These are phyloP conservation scores for Pichia sp. DNA, from an alignment of 1,139 yeast species.

Conservation along the genomic window DNA sequence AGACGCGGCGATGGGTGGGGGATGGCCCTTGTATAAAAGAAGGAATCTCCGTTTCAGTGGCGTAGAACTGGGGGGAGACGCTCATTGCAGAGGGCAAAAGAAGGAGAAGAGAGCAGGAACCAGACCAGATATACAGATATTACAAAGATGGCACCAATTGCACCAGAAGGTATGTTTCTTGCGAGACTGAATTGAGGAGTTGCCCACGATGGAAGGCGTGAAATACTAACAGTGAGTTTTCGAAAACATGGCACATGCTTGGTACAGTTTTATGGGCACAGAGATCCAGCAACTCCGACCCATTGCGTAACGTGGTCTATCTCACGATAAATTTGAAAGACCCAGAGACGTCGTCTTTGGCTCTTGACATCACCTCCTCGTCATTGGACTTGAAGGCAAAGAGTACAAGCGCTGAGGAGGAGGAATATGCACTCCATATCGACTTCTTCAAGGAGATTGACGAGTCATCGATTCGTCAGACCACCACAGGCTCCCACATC, in stretches of 20 bases:
- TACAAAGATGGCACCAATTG: constrained; percentile 20
- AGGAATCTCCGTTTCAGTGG: background rate
- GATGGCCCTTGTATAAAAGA: background rate
- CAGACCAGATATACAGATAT: background rate
- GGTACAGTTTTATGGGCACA: constrained; percentile 84
- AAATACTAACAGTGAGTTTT: background rate
- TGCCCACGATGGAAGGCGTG: background rate
- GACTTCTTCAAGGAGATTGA: constrained; percentile 74
- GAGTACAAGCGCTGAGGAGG: constrained; percentile 48
- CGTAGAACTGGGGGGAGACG: background rate
- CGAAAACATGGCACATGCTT: background rate
- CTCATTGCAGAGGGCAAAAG: too few relatives aligned
- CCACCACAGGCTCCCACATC: constrained; percentile 69
- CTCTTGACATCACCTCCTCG: constrained; percentile 57
- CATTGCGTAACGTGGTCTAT: constrained; percentile 67
- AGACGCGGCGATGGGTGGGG: background rate
- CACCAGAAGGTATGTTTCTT: constrained; percentile 38
- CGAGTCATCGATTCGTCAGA: constrained; percentile 54
- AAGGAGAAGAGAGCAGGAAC: background rate
- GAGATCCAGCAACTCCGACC: constrained; percentile 72
- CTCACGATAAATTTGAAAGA: constrained; percentile 75
- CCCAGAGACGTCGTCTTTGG: constrained; percentile 38
- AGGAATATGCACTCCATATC: constrained; percentile 54
- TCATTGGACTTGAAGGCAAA: constrained; percentile 46
- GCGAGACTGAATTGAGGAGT: background rate